Evolutionary conservation across 345 rosid species (phyloP).

Genomic region (Lenwebbia sp.): DNA sequence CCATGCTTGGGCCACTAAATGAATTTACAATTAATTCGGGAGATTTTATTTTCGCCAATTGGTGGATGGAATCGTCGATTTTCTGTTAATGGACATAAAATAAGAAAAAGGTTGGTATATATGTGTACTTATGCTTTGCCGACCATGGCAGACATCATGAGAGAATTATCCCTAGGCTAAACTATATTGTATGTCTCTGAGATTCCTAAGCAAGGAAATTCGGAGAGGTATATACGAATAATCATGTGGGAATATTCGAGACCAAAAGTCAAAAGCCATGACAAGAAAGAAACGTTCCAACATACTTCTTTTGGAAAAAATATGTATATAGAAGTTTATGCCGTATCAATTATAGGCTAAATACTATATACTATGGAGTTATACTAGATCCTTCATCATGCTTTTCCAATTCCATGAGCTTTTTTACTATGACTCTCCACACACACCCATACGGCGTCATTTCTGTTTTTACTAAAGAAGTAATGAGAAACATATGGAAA

Average conservation of each 20-base stretch:
- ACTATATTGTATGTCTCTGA: background rate
- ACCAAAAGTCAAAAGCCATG: background rate
- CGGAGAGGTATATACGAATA: background rate
- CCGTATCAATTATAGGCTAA: background rate
- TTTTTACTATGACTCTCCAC: background rate
- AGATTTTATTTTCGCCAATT: too few relatives aligned
- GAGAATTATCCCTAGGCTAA: background rate
- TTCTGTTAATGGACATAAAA: too few relatives aligned
- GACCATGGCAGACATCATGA: too few relatives aligned
- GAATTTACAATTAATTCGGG: too few relatives aligned
- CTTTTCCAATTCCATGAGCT: background rate
- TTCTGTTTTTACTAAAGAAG: background rate
- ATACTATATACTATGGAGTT: background rate
- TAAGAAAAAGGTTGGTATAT: background rate
- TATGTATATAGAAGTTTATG: too few relatives aligned
- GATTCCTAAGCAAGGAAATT: background rate
- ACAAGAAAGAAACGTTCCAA: background rate
- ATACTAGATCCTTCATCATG: background rate
- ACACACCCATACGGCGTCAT: background rate
- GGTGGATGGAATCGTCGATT: background rate
- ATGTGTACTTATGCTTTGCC: too few relatives aligned
- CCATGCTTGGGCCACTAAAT: too few relatives aligned
- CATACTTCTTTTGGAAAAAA: too few relatives aligned
- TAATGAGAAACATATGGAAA: background rate
- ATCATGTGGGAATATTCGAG: background rate